phyloP scores from a whole-genome alignment of 2,329 filamentous ascomycete species.

The Hypoxylon sp. region DNA sequence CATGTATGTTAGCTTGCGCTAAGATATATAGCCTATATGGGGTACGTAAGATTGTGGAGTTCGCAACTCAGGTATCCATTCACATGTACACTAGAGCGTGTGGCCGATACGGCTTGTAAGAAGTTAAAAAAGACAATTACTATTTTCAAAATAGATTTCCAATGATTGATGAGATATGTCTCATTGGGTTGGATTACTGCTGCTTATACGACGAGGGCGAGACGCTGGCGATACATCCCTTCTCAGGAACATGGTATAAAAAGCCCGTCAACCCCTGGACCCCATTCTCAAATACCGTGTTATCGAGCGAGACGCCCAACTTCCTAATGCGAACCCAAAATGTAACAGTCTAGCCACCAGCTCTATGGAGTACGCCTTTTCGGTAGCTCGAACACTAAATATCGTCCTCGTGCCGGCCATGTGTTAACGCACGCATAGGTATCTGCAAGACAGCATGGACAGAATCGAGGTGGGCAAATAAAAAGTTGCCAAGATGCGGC shows the following conservation, averaged over 20 bases:
- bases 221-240: not conserved
- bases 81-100: not conserved
- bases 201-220: not conserved
- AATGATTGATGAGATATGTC: constrained; percentile 1
- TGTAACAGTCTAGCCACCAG: not conserved
- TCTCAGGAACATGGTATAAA: not conserved
- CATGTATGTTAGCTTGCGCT: constrained; percentile 6
- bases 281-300: constrained; percentile 7
- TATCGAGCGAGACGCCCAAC: constrained; percentile 18
- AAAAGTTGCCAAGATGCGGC: constrained; percentile 1
- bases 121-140: not conserved
- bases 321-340: constrained; percentile 1
- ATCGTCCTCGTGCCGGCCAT: constrained; percentile 18
- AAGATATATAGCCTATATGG: constrained; percentile 10
- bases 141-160: not conserved
- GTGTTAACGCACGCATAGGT: constrained; percentile 6
- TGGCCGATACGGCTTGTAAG: constrained; percentile 7
- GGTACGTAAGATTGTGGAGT: constrained; percentile 14
- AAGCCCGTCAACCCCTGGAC: constrained; percentile 2
- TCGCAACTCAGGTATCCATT: not conserved
- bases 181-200: not conserved
- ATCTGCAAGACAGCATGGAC: not conserved
- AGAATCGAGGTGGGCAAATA: constrained; percentile 8
- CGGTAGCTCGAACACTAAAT: not conserved
- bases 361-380: not conserved